Percentiles rank a stretch among this genome's conserved stretches.
phyloP scores from a whole-genome alignment of 1,284 basidiomycete genomes.

The Calocybe gambosa region DNA sequence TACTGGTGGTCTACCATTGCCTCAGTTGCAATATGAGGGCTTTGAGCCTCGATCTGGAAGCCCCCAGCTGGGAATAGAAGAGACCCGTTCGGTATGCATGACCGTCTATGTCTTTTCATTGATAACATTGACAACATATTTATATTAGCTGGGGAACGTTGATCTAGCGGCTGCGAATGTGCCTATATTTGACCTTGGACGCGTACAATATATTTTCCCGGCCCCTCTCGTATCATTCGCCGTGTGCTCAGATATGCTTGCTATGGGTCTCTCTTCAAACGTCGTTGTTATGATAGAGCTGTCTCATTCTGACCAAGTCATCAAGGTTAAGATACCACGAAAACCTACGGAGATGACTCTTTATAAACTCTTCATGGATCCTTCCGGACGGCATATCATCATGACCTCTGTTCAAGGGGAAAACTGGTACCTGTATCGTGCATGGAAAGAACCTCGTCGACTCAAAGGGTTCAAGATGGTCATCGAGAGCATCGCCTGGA shows the following conservation, averaged over 20 bases:
- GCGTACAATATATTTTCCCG: constrained; percentile 85
- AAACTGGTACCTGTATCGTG: constrained; percentile 86
- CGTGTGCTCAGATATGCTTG: constrained; percentile 82
- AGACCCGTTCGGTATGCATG: constrained; percentile 33
- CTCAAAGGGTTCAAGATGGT: constrained; percentile 82
- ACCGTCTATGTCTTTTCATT: constrained; percentile 4
- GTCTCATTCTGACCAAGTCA: constrained; percentile 73
- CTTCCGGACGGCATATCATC: constrained; percentile 85
- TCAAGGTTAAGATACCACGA: constrained; percentile 70
- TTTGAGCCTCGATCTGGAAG: constrained; percentile 69
- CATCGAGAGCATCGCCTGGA: constrained; percentile 94
- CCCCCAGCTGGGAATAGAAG: constrained; percentile 36
- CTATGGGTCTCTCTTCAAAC: constrained; percentile 78
- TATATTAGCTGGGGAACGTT: constrained; percentile 18
- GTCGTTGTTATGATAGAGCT: constrained; percentile 81
- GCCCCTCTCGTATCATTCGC: constrained; percentile 75
- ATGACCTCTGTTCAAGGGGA: constrained; percentile 86
- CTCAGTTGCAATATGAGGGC: constrained; percentile 75
- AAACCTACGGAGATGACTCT: constrained; percentile 68
- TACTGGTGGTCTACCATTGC: constrained; percentile 34
- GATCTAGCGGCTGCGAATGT: constrained; percentile 32
- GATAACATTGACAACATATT: constrained; percentile 5
- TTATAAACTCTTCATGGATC: constrained; percentile 83
- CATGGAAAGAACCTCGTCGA: constrained; percentile 74
- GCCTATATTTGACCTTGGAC: constrained; percentile 79